A percentile compares a stretch with the other conserved stretches of the same genome.
These are phyloP conservation scores for Coemansia sp. DNA, from an alignment of 192 early-diverging fungal genomes.

Conservation along the genomic window DNA sequence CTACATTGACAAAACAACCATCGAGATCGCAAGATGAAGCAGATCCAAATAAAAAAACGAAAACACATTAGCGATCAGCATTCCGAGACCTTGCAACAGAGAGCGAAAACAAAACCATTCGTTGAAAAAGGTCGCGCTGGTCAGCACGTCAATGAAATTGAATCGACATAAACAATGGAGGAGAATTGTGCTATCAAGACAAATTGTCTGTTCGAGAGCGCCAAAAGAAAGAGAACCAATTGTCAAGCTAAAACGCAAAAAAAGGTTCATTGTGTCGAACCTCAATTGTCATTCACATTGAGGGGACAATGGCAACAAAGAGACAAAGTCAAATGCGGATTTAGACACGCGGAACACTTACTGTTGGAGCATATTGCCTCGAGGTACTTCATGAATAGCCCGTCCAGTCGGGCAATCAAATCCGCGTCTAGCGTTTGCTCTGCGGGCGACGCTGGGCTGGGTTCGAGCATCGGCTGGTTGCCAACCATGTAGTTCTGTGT, in stretches of 20 bases:
- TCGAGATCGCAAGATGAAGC: conserved; percentile 12
- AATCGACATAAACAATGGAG: not conserved
- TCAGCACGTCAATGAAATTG: not conserved
- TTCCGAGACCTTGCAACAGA: not conserved
- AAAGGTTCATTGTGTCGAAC: not conserved
- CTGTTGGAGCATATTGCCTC: conserved; percentile 67
- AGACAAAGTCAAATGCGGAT: too few relatives aligned
- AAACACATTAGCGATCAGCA: conserved; percentile 2
- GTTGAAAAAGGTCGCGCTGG: not conserved
- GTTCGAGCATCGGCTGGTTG: conserved; percentile 32
- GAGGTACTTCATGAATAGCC: conserved; percentile 67
- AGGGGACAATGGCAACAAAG: too few relatives aligned
- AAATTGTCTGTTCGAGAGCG: not conserved
- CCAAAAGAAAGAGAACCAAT: not conserved
- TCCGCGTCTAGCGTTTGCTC: conserved; percentile 52
- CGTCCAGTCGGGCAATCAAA: conserved; percentile 56
- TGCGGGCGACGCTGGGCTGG: conserved; percentile 40
- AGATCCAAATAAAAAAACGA: conserved; percentile 4
- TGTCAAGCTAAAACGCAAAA: not conserved
- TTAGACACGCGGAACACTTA: conserved; percentile 28
- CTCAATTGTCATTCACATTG: too few relatives aligned
- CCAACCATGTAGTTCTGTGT: conserved; percentile 46
- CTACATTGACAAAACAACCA: conserved; percentile 31
- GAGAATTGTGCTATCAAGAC: not conserved
- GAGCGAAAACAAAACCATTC: not conserved